phyloP scores from a whole-genome alignment of 164 flowering plant genomes.

The Buxus sempervirens region DNA sequence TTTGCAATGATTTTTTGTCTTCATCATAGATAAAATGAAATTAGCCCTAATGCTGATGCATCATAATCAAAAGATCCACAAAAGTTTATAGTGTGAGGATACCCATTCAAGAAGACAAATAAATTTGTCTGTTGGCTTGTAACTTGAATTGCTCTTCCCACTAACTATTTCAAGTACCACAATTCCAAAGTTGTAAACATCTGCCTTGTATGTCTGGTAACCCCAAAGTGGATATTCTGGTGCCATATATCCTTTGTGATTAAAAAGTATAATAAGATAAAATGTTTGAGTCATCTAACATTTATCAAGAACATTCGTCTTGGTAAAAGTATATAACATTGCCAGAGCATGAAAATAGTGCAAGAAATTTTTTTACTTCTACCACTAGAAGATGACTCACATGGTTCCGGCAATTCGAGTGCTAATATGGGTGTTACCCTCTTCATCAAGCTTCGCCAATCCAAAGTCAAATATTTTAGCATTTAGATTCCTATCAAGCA shows the following conservation, averaged over 20 bases:
- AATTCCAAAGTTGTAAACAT: constrained; percentile 20
- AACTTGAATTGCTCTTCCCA: constrained; percentile 16
- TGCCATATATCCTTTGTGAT: constrained; percentile 23
- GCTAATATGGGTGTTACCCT: constrained; percentile 24
- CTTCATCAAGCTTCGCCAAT: constrained; percentile 27
- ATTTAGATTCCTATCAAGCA: constrained; percentile 23
- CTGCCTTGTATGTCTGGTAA: constrained; percentile 19
- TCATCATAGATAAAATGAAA: not conserved
- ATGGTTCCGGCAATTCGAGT: constrained; percentile 28
- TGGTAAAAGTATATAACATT: not conserved
- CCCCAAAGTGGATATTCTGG: constrained; percentile 23
- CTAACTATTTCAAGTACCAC: constrained; percentile 20
- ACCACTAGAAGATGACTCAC: constrained; percentile 20
- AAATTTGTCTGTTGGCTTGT: constrained; percentile 6
- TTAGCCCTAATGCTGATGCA: not conserved
- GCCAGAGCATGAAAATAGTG: not conserved
- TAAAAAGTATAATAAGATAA: not conserved
- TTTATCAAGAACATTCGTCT: not conserved
- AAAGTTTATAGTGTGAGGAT: constrained; percentile 7
- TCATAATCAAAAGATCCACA: not conserved
- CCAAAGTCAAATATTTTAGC: constrained; percentile 30
- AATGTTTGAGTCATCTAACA: not conserved
- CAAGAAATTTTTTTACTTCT: constrained; percentile 10
- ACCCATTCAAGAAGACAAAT: constrained; percentile 18
- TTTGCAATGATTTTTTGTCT: not conserved